Percentiles rank a stretch among this genome's conserved stretches.
These are phyloP conservation scores for Apiotrichum gamsii DNA, from an alignment of 1,284 basidiomycete species.

Conservation along the genomic window DNA sequence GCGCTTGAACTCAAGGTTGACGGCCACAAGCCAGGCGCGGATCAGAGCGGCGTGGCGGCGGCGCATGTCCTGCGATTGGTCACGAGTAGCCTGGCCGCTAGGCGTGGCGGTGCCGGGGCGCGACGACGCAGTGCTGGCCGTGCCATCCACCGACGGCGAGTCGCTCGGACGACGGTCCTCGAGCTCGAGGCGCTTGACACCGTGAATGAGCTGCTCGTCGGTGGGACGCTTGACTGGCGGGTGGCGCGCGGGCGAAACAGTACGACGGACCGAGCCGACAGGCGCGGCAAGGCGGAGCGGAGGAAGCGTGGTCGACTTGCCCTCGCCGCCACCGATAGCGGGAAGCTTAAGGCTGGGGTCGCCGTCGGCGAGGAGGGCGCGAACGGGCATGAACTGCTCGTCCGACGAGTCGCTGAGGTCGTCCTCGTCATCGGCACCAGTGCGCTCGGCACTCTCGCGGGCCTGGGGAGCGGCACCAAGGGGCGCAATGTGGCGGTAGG, in stretches of 20 bases:
- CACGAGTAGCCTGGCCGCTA: neutral
- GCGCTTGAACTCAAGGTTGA: slow-evolving; percentile 38
- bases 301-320: slow-evolving; percentile 10
- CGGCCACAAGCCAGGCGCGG: slow-evolving; percentile 41
- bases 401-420: slow-evolving; percentile 8
- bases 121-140: neutral
- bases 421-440: slow-evolving; percentile 22
- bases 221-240: slow-evolving; percentile 41
- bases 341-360: slow-evolving; percentile 24
- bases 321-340: slow-evolving; percentile 9
- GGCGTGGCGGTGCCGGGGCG: neutral
- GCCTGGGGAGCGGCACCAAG: slow-evolving; percentile 35
- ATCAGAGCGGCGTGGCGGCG: slow-evolving; percentile 38
- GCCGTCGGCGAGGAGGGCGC: slow-evolving; percentile 7
- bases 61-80: slow-evolving; percentile 18
- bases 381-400: slow-evolving; percentile 10
- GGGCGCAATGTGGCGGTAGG: slow-evolving; percentile 41
- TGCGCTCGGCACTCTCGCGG: slow-evolving; percentile 27
- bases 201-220: slow-evolving; percentile 39
- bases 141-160: slow-evolving; percentile 4
- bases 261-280: neutral
- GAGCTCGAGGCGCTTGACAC: slow-evolving; percentile 44
- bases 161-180: slow-evolving; percentile 18
- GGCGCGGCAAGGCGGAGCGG: slow-evolving; percentile 5
- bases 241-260: slow-evolving; percentile 18